Conservation (phyloP, 257 asterid species). For the Salvia splendens region DNA sequence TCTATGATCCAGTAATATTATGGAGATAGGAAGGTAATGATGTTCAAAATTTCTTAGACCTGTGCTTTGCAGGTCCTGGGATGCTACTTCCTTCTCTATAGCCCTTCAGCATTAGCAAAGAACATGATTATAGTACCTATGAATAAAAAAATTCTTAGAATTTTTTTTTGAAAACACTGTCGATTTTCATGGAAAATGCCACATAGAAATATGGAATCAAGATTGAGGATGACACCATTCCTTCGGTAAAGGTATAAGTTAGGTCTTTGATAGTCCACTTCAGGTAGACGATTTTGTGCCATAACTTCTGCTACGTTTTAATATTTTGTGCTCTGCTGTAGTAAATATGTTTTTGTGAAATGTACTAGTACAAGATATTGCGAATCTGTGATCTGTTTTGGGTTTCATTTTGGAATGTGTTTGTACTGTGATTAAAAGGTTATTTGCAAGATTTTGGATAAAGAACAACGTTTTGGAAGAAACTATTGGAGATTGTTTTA, state of each 20-base stretch:
- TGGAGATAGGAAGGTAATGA: background rate
- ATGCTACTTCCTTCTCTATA: too few species aligned
- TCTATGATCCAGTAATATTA: background rate
- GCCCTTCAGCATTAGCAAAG: too few species aligned
- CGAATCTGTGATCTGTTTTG: background rate
- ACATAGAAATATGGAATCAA: background rate
- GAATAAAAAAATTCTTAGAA: background rate
- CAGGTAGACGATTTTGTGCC: background rate
- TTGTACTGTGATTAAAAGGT: background rate
- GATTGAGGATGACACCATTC: background rate
- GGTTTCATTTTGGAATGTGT: slow-evolving; percentile 1
- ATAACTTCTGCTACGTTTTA: background rate
- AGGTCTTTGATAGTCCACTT: slow-evolving; percentile 10
- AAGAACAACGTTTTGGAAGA: background rate
- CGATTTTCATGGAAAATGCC: background rate
- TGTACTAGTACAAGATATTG: background rate
- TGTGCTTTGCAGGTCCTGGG: background rate
- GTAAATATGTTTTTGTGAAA: background rate
- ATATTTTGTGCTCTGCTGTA: background rate
- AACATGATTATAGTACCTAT: background rate
- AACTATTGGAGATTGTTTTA: background rate
- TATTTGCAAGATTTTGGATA: background rate
- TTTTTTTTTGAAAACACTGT: background rate
- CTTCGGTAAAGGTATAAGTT: slow-evolving; percentile 4
- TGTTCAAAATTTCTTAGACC: background rate